phyloP scores from a whole-genome alignment of 257 asterid genomes.

The Mentha longifolia region DNA sequence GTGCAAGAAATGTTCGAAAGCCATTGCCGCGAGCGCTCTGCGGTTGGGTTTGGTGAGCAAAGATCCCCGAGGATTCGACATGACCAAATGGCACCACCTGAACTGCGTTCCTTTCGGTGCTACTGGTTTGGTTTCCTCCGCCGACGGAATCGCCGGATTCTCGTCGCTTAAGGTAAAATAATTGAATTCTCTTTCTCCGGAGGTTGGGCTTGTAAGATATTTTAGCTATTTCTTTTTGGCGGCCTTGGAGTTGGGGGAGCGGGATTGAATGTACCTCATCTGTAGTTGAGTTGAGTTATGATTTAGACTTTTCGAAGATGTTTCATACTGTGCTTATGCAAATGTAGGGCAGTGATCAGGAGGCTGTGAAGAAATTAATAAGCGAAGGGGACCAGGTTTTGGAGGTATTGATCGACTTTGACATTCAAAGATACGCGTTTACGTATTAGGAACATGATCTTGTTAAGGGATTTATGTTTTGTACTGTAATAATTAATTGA shows the following conservation, averaged over 20 bases:
- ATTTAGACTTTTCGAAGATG: neutral
- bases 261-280: neutral
- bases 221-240: neutral
- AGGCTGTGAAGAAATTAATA: conserved; percentile 53
- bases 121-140: conserved; percentile 47
- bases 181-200: neutral
- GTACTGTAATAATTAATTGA: conserved; percentile 8
- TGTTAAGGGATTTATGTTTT: neutral
- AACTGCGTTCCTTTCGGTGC: conserved; percentile 57
- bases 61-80: conserved; percentile 81
- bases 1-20: conserved; percentile 82
- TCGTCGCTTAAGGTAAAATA: conserved; percentile 72
- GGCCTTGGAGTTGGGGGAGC: neutral
- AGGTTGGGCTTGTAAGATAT: neutral
- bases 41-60: conserved; percentile 75
- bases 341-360: conserved; percentile 76
- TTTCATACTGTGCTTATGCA: conserved; percentile 20
- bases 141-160: conserved; percentile 69
- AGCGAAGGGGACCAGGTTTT: conserved; percentile 39
- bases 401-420: conserved; percentile 43
- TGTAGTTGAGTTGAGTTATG: neutral
- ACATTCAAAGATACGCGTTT: neutral
- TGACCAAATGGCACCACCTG: conserved; percentile 93
- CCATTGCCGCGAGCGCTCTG: conserved; percentile 60
- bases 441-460: neutral